phyloP scores from a whole-genome alignment of 2,329 filamentous ascomycete genomes.

The Tolypocladium cylindrosporum region DNA sequence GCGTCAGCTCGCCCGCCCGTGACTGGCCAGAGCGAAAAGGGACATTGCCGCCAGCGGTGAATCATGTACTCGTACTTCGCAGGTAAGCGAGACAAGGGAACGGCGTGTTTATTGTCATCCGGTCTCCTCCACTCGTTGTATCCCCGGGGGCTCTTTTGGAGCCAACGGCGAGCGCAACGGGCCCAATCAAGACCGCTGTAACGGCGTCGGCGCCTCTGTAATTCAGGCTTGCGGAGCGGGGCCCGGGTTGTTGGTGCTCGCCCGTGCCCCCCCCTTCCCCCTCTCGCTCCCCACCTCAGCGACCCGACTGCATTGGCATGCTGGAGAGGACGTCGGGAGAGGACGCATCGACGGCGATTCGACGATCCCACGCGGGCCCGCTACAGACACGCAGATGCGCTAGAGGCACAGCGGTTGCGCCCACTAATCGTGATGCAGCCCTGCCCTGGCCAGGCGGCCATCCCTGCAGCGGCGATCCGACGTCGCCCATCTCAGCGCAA shows the following conservation, averaged over 20 bases:
- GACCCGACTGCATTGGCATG: background rate
- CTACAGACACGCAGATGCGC: constrained; percentile 12
- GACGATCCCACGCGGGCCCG: background rate
- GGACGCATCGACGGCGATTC: background rate
- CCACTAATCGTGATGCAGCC: constrained; percentile 10
- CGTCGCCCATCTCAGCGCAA: constrained; percentile 12
- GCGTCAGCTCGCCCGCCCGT: background rate
- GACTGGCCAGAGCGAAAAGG: background rate
- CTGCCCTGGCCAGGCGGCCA: constrained; percentile 4
- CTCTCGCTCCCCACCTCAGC: background rate
- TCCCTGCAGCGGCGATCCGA: constrained; percentile 24
- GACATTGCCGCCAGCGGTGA: background rate
- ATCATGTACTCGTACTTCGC: no score
- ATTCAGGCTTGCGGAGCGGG: background rate
- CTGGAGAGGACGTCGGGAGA: background rate
- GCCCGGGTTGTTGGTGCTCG: background rate
- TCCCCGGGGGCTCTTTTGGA: background rate
- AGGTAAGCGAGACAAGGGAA: background rate
- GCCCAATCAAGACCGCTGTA: background rate
- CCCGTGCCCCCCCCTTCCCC: background rate
- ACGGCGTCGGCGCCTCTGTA: background rate
- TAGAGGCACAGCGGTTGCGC: constrained; percentile 15
- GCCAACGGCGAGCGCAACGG: background rate
- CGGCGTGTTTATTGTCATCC: background rate
- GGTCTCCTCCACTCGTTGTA: background rate